A percentile compares a stretch with the other conserved stretches of the same genome.
Evolutionary conservation across 345 rosid species (phyloP).

Genomic region (Erysimum cheiranthoides): DNA sequence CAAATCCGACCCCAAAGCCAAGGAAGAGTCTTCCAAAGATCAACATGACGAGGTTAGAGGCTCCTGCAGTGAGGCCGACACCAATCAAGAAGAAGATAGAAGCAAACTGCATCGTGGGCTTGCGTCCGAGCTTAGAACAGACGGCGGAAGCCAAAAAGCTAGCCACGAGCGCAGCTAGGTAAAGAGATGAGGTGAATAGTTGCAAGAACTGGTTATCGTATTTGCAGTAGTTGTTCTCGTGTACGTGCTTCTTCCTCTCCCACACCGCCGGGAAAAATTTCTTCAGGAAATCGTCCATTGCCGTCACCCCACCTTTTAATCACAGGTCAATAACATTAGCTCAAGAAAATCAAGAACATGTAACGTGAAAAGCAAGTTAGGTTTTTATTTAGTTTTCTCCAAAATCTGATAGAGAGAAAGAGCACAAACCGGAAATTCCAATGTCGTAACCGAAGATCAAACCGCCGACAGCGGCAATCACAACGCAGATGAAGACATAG

Average conservation of each 20-base stretch:
- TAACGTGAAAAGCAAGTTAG: constrained; percentile 10
- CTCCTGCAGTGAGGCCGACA: constrained; percentile 55
- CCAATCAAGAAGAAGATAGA: constrained; percentile 71
- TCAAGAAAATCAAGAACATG: neutral
- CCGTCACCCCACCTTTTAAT: constrained; percentile 73
- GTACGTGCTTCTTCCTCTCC: constrained; percentile 59
- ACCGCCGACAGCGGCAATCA: constrained; percentile 62
- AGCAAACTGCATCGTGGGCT: constrained; percentile 76
- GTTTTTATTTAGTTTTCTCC: neutral
- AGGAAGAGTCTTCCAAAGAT: constrained; percentile 69
- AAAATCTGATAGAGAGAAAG: neutral
- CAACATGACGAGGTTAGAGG: constrained; percentile 51
- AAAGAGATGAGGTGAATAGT: constrained; percentile 74
- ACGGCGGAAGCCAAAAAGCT: constrained; percentile 61
- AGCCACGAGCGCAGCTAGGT: constrained; percentile 71
- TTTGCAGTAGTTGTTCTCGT: constrained; percentile 79
- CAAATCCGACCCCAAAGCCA: constrained; percentile 78
- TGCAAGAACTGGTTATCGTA: constrained; percentile 64
- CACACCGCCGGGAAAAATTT: constrained; percentile 66
- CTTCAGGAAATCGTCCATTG: constrained; percentile 82
- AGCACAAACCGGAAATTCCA: constrained; percentile 54
- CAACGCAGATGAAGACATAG: constrained; percentile 51
- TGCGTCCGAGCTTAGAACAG: constrained; percentile 63
- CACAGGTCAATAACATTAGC: constrained; percentile 23
- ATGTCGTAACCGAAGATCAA: constrained; percentile 71